Conservation (phyloP, 2,329 filamentous ascomycete genomes). For the Colletotrichum eleusines region DNA sequence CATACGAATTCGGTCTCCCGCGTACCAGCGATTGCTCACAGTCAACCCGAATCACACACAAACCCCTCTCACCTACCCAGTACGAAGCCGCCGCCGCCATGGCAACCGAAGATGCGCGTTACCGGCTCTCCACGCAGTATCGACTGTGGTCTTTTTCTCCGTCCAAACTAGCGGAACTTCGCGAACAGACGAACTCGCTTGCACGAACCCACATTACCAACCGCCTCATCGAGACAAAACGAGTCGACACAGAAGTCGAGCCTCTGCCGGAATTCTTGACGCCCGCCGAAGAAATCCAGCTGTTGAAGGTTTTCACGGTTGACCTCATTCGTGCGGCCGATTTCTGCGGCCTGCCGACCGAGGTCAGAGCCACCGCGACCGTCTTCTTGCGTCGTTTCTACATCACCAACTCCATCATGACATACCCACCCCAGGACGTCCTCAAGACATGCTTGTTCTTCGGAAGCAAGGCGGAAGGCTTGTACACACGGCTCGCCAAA, state of each 20-base stretch:
- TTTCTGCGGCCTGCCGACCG: slow-evolving; percentile 63
- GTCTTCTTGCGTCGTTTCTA: slow-evolving; percentile 96
- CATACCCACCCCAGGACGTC: slow-evolving; percentile 90
- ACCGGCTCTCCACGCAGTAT: slow-evolving; percentile 90
- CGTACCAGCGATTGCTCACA: too few species aligned
- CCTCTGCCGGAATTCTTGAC: slow-evolving; percentile 81
- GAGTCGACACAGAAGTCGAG: slow-evolving; percentile 47
- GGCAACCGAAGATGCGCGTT: slow-evolving; percentile 89
- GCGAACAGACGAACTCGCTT: slow-evolving; percentile 81
- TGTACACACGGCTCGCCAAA: slow-evolving; percentile 72
- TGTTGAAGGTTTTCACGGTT: slow-evolving; percentile 82
- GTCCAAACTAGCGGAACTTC: slow-evolving; percentile 76
- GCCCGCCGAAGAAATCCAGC: slow-evolving; percentile 82
- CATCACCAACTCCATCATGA: slow-evolving; percentile 94
- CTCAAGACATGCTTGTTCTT: slow-evolving; percentile 93
- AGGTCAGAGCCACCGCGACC: slow-evolving; percentile 75
- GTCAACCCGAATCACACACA: not conserved
- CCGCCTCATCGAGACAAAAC: slow-evolving; percentile 61
- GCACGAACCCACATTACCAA: slow-evolving; percentile 73
- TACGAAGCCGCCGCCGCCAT: slow-evolving; percentile 59
- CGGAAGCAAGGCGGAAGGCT: slow-evolving; percentile 90
- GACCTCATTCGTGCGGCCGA: slow-evolving; percentile 69
- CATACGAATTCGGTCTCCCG: not conserved
- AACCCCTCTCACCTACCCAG: not conserved
- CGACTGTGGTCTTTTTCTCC: slow-evolving; percentile 93